Conservation (phyloP, 768 basidiomycete species). For the Phaeotremella fagi region DNA sequence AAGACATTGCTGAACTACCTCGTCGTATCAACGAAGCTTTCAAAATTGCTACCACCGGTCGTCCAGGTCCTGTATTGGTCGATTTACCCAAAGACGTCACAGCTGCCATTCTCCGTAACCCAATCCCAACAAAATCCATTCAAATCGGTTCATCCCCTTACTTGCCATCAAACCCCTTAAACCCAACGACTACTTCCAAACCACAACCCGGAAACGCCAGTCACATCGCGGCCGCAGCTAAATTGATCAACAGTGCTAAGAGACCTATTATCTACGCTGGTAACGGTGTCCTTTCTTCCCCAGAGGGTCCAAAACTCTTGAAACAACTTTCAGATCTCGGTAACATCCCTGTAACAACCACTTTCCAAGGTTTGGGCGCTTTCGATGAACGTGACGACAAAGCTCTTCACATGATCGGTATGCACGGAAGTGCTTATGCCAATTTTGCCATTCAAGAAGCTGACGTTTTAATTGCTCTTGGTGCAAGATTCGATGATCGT, state of each 20-base stretch:
- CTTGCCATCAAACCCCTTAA: constrained; percentile 46
- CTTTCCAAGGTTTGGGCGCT: constrained; percentile 88
- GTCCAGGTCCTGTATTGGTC: constrained; percentile 95
- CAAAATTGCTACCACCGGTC: constrained; percentile 95
- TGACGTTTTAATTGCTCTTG: constrained; percentile 95
- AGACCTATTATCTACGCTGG: constrained; percentile 90
- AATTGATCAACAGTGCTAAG: constrained; percentile 85
- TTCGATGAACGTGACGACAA: constrained; percentile 85
- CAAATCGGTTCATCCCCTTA: constrained; percentile 66
- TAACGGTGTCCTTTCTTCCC: constrained; percentile 76
- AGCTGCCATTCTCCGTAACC: constrained; percentile 76
- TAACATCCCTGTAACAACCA: constrained; percentile 96
- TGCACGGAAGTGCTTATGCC: constrained; percentile 97
- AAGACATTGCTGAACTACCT: constrained; percentile 90
- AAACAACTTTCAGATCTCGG: constrained; percentile 71
- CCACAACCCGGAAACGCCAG: constrained; percentile 59
- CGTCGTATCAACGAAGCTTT: constrained; percentile 97
- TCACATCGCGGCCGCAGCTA: constrained; percentile 75
- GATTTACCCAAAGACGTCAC: constrained; percentile 99
- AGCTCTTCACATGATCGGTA: constrained; percentile 94
- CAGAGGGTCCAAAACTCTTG: constrained; percentile 75
- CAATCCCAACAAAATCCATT: constrained; percentile 78
- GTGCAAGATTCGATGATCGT: constrained; percentile 94
- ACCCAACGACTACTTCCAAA: constrained; percentile 50
- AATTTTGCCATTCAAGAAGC: constrained; percentile 97